These are phyloP conservation scores for Cochlearia excelsa DNA, from an alignment of 345 rosid species.

Conservation along the genomic window DNA sequence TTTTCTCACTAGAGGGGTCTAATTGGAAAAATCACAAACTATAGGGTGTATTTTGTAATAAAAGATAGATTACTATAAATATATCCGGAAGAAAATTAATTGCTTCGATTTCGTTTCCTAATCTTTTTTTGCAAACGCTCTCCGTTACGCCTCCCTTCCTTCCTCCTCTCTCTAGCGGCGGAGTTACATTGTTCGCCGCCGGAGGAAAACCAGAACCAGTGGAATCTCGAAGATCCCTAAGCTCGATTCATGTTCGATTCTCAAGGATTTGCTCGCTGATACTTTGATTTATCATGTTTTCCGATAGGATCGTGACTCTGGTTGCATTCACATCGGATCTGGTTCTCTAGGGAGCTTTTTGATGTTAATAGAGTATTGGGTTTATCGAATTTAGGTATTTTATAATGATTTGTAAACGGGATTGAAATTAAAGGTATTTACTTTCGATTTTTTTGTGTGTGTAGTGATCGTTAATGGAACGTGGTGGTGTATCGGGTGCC, in stretches of 20 bases:
- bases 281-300: conserved; percentile 1
- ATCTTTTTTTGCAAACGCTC: conserved; percentile 25
- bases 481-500: conserved; percentile 54
- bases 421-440: conserved; percentile 38
- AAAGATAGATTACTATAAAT: conserved; percentile 31
- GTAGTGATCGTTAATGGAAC: conserved; percentile 59
- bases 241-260: conserved; percentile 18
- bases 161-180: conserved; percentile 42
- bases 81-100: conserved; percentile 6
- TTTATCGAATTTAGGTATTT: conserved; percentile 21
- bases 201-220: conserved; percentile 24
- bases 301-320: conserved; percentile 21
- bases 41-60: conserved; percentile 10
- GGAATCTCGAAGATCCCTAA: conserved; percentile 6
- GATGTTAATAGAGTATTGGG: conserved; percentile 26
- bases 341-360: conserved; percentile 29
- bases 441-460: conserved; percentile 48
- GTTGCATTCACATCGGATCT: conserved; percentile 49
- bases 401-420: conserved; percentile 22
- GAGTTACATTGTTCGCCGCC: conserved; percentile 42
- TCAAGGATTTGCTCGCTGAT: conserved; percentile 6
- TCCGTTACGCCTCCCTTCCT: conserved; percentile 25
- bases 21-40: conserved; percentile 24
- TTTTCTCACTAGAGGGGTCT: neutral
- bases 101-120: conserved; percentile 20